phyloP scores from a whole-genome alignment of 2,329 filamentous ascomycete genomes.

The Botrytis hyacinthi region DNA sequence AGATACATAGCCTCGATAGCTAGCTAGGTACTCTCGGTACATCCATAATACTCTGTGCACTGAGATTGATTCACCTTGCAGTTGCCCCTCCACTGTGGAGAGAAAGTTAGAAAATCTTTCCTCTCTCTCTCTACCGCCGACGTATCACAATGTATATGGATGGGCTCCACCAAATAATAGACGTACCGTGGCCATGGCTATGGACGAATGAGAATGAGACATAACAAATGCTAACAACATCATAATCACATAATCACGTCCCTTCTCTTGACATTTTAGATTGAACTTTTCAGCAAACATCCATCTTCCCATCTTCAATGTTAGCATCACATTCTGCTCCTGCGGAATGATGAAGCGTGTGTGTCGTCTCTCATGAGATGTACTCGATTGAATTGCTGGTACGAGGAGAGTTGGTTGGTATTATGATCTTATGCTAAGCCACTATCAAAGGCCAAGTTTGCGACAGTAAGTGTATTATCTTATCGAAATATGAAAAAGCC shows the following conservation, averaged over 20 bases:
- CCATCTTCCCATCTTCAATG: background rate
- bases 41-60: no score
- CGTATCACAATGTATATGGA: background rate
- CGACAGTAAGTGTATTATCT: slow-evolving; percentile 15
- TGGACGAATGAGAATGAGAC: background rate
- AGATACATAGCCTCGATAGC: no score
- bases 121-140: background rate
- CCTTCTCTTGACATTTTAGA: background rate
- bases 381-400: background rate
- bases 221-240: background rate
- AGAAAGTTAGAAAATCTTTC: background rate
- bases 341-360: background rate
- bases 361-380: background rate
- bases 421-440: slow-evolving; percentile 1
- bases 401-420: background rate
- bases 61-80: background rate
- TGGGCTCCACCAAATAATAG: background rate
- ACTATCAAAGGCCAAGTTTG: slow-evolving; percentile 9
- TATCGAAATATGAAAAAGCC: background rate
- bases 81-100: background rate
- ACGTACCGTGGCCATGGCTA: background rate
- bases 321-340: background rate
- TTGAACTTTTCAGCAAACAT: background rate
- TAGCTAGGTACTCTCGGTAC: background rate
- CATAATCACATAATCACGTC: background rate